These are phyloP conservation scores for Eucalyptus leucophloia DNA, from an alignment of 345 rosid genomes.

Conservation along the genomic window DNA sequence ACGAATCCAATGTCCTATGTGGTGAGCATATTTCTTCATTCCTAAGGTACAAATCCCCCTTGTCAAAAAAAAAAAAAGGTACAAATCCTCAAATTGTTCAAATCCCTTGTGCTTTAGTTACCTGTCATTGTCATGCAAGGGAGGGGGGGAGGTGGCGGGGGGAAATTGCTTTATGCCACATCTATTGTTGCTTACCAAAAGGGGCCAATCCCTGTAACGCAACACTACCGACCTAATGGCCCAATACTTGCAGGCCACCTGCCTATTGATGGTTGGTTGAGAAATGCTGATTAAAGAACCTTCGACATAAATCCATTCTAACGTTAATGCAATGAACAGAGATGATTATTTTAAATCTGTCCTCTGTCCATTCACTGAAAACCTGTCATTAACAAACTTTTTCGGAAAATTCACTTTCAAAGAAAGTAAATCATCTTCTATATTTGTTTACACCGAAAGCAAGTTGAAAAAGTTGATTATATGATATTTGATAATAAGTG, in stretches of 20 bases:
- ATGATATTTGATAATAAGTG: background rate
- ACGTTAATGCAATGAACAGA: background rate
- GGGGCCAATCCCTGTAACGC: background rate
- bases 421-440: background rate
- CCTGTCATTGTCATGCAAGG: background rate
- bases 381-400: background rate
- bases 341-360: background rate
- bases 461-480: background rate
- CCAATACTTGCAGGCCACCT: background rate
- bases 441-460: background rate
- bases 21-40: slow-evolving; percentile 20
- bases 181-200: background rate
- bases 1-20: slow-evolving; percentile 10
- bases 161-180: background rate
- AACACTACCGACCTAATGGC: background rate
- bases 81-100: background rate
- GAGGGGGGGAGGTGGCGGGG: background rate
- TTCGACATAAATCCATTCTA: background rate
- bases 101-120: background rate
- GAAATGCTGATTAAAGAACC: background rate
- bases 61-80: background rate
- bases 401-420: background rate
- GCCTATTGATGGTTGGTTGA: background rate
- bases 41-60: background rate
- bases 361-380: background rate